Evolutionary conservation across 768 basidiomycete genomes (phyloP).

Genomic region (Tricholoma sp.): DNA sequence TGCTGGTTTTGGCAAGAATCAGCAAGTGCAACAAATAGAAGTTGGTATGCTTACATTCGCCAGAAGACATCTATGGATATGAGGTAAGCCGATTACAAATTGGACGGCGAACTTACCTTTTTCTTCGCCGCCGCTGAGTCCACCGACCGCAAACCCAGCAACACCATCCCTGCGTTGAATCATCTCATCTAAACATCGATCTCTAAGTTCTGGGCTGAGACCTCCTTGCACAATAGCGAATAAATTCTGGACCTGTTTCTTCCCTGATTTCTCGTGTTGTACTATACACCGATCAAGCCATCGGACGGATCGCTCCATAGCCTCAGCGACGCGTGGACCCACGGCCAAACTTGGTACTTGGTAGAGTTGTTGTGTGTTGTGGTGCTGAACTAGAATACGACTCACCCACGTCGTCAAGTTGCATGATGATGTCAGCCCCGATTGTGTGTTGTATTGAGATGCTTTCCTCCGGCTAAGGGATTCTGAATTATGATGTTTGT

Average conservation of each 20-base stretch:
- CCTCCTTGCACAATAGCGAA: constrained; percentile 94
- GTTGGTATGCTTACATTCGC: constrained; percentile 54
- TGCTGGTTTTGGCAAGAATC: constrained; percentile 35
- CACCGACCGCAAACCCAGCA: constrained; percentile 89
- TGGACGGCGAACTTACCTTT: constrained; percentile 51
- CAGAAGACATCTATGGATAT: constrained; percentile 66
- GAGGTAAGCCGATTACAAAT: neutral
- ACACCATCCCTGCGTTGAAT: constrained; percentile 66
- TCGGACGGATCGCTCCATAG: constrained; percentile 82
- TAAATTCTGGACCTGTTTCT: constrained; percentile 65
- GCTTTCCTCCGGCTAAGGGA: constrained; percentile 79
- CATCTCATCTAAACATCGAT: constrained; percentile 80
- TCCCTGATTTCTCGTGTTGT: constrained; percentile 65
- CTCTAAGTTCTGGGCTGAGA: constrained; percentile 62
- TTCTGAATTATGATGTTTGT: constrained; percentile 2
- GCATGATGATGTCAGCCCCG: constrained; percentile 94
- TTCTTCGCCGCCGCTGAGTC: constrained; percentile 86
- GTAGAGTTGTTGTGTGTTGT: neutral
- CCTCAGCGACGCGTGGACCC: constrained; percentile 79
- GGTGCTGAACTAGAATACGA: constrained; percentile 6
- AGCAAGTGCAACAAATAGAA: too few species aligned
- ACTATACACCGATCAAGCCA: constrained; percentile 90
- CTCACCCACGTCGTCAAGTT: constrained; percentile 86
- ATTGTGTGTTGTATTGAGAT: constrained; percentile 88
- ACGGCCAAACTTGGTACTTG: constrained; percentile 75